phyloP scores from a whole-genome alignment of 331 rosid species.

The Quercus lobata region DNA sequence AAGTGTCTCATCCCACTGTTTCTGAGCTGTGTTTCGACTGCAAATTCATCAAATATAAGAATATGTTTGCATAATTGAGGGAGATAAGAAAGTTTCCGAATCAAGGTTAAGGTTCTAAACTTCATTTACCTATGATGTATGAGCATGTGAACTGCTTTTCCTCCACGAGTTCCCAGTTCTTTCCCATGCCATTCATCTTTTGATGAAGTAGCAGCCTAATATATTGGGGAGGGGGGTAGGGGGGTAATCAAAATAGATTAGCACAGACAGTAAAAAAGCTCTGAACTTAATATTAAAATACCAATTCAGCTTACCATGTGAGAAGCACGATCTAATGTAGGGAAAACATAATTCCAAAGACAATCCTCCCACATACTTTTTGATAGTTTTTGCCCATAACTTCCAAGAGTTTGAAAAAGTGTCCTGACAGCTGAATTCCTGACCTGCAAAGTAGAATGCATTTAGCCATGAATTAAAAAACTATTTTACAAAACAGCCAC shows the following conservation, averaged over 20 bases:
- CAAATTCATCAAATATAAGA: constrained; percentile 30
- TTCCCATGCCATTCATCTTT: constrained; percentile 98
- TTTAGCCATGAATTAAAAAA: constrained; percentile 11
- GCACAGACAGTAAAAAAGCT: constrained; percentile 11
- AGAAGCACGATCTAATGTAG: constrained; percentile 82
- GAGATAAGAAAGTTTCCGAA: constrained; percentile 9
- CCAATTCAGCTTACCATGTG: constrained; percentile 72
- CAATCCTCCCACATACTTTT: constrained; percentile 92
- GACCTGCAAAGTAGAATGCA: constrained; percentile 52
- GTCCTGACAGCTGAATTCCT: constrained; percentile 95
- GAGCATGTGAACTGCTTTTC: constrained; percentile 98
- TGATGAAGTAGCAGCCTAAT: constrained; percentile 90
- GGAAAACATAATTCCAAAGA: constrained; percentile 95
- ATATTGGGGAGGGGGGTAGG: background rate
- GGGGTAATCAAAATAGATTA: constrained; percentile 22
- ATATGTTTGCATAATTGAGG: constrained; percentile 4
- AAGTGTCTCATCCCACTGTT: constrained; percentile 98
- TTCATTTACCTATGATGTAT: constrained; percentile 85
- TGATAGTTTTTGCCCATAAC: constrained; percentile 91
- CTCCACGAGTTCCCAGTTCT: constrained; percentile 96
- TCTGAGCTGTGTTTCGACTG: constrained; percentile 99
- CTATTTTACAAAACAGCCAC: background rate
- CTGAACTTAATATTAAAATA: constrained; percentile 13
- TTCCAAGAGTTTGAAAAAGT: constrained; percentile 89
- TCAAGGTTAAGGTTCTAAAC: constrained; percentile 7